Percentiles rank a stretch among this genome's conserved stretches.
phyloP scores from a whole-genome alignment of 129 eudicot species.

The Lactuca saligna region DNA sequence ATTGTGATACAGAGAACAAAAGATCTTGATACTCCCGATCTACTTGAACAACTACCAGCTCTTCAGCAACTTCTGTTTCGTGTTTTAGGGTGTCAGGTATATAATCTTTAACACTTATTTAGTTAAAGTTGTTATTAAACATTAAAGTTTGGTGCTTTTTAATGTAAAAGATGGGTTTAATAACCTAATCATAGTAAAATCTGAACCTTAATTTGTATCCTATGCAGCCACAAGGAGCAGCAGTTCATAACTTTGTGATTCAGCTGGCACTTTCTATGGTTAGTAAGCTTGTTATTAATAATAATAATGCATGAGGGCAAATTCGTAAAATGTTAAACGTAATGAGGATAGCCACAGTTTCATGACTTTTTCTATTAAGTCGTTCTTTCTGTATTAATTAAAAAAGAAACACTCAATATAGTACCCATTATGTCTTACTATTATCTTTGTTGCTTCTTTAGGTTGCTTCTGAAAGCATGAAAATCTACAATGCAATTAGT shows the following conservation, averaged over 20 bases:
- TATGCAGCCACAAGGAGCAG: slow-evolving; percentile 67
- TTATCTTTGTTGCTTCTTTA: slow-evolving; percentile 29
- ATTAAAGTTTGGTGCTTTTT: slow-evolving; percentile 10
- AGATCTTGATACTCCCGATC: slow-evolving; percentile 54
- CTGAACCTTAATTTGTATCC: slow-evolving; percentile 6
- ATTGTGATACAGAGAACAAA: slow-evolving; percentile 55
- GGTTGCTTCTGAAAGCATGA: slow-evolving; percentile 78
- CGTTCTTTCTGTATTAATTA: too few relatives aligned
- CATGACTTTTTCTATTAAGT: too few relatives aligned
- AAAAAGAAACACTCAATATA: too few relatives aligned
- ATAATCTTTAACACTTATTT: slow-evolving; percentile 1
- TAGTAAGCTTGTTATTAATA: slow-evolving; percentile 20
- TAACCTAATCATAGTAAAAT: not conserved
- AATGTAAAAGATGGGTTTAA: slow-evolving; percentile 1
- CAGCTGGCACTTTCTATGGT: slow-evolving; percentile 71
- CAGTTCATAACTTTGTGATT: slow-evolving; percentile 57
- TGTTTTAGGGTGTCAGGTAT: slow-evolving; percentile 68
- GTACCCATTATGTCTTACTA: not conserved
- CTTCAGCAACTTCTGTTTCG: slow-evolving; percentile 71
- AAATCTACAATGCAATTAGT: slow-evolving; percentile 61
- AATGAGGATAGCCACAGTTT: too few relatives aligned
- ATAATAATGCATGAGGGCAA: not conserved
- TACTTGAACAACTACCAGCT: slow-evolving; percentile 68
- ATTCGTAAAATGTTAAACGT: not conserved
- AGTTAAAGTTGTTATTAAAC: slow-evolving; percentile 3